A percentile compares a stretch with the other conserved stretches of the same genome.
Conservation (phyloP, 805 yeast genomes). For the Metschnikowia kunwiensis region DNA sequence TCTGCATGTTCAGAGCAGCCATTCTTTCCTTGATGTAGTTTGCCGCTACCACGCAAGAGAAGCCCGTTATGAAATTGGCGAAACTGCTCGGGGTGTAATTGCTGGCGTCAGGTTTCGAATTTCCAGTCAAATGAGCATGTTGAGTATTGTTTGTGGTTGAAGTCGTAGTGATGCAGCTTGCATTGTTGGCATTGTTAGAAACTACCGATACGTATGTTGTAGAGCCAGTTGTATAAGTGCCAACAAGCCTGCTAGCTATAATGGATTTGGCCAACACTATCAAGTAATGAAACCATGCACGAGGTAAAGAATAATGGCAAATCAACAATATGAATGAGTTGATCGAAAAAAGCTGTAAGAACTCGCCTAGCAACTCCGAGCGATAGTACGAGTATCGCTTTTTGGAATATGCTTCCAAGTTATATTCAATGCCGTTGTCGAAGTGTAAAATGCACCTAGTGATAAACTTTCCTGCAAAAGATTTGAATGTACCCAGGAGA, state of each 20-base stretch:
- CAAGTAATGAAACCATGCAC: slow-evolving; percentile 24
- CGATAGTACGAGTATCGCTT: slow-evolving; percentile 17
- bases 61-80: slow-evolving; percentile 20
- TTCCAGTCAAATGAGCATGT: slow-evolving; percentile 6
- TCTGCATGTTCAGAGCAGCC: slow-evolving; percentile 1
- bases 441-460: slow-evolving; percentile 18
- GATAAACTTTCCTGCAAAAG: slow-evolving; percentile 27
- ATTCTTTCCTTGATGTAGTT: slow-evolving; percentile 17
- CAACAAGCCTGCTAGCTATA: slow-evolving; percentile 30
- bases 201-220: slow-evolving; percentile 24
- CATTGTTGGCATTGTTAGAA: slow-evolving; percentile 9
- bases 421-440: slow-evolving; percentile 7
- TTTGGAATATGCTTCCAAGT: slow-evolving; percentile 10
- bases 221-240: slow-evolving; percentile 25
- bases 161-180: slow-evolving; percentile 14
- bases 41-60: slow-evolving; percentile 20
- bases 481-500: slow-evolving; percentile 29
- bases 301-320: slow-evolving; percentile 21
- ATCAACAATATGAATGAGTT: slow-evolving; percentile 25
- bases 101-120: slow-evolving; percentile 12
- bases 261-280: slow-evolving; percentile 29
- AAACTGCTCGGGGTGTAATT: slow-evolving; percentile 4
- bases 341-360: slow-evolving; percentile 23
- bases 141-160: slow-evolving; percentile 15
- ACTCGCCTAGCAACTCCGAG: slow-evolving; percentile 18